Percentiles rank a stretch among this genome's conserved stretches.
Conservation (phyloP, 2,329 filamentous ascomycete genomes). For the Aspergillus sp. region DNA sequence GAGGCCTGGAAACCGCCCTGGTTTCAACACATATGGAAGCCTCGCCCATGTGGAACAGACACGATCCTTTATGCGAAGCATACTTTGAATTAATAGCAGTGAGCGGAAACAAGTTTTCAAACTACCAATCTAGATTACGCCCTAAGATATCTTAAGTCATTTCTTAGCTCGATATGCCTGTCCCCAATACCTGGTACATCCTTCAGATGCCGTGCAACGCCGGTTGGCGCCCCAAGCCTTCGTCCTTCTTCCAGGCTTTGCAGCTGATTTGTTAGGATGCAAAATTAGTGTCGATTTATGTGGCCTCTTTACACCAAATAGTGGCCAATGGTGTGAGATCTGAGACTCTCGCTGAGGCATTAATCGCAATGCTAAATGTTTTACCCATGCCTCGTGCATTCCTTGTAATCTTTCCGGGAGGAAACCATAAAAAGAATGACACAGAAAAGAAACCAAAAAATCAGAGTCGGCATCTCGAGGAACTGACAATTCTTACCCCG, state of each 20-base stretch:
- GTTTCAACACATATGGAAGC: not conserved
- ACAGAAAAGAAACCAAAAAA: not conserved
- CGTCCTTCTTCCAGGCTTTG: not conserved
- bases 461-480: not conserved
- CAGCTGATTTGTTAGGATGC: not conserved
- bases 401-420: not conserved
- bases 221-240: not conserved
- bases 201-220: not conserved
- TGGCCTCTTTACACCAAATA: not conserved
- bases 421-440: too few species aligned
- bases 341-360: conserved; percentile 1
- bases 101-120: not conserved
- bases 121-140: not conserved
- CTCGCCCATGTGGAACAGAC: not conserved
- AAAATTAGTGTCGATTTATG: not conserved
- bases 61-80: too few species aligned
- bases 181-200: conserved; percentile 3
- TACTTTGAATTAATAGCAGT: too few species aligned
- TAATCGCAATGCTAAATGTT: conserved; percentile 1
- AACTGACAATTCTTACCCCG: not conserved
- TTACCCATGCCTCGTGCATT: not conserved
- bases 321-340: not conserved
- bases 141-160: not conserved
- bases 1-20: not conserved
- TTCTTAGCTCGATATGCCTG: not conserved